Base-by-base conservation (phyloP, 345 rosid species). In the Excoecaria cochinchinensis region DNA sequence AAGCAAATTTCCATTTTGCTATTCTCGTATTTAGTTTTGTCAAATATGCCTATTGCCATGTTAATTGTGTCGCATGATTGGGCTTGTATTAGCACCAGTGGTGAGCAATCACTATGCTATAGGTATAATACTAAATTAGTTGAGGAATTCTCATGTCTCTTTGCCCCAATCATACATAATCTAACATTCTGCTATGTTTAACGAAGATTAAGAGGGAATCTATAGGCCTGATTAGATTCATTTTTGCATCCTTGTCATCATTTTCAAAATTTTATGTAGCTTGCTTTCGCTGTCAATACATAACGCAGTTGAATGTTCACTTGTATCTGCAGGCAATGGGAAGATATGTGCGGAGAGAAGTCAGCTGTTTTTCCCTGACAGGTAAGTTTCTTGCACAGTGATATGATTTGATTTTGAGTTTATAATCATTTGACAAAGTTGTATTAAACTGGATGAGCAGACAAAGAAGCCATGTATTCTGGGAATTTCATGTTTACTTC, bases 401-500 rank as follows among this genome's bases (percentile, higher is more conserved):
- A 42, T 59, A 53, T 77, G 60, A 57, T 19, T 78, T 38, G 1
- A 64, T 50, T 52, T 39, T 52, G 19, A 66, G 73, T 76, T 25
- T 5, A 16, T 39, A 44, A 31, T 31, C 31, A 31, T 31, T 31
- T 31, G 31, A 75, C 64, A 25, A 78, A 73, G 42, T 58, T 75
- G 55, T 46, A 48, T 31, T 36, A 65, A 58, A 67, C 55, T 76
- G 73, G 14, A 61, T 86, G 66, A 22, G 86, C 95, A 95, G 97
- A 90, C 80, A 92, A 89, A 85, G 94, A 90, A 73, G 87, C 92
- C 65, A 86, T 95, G 83, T 90, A 85, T 79, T 92, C 97, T 19
- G 97, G 99, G 71, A 92, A 95, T 81, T 91, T 95, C 87, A 78
- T 78, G 82, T 95, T 90, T 89, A 92, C 89, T 66, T 69, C 91